These are phyloP conservation scores for Neckera pumila DNA, from an alignment of 225 moss, liverwort and hornwort species.

Conservation along the genomic window DNA sequence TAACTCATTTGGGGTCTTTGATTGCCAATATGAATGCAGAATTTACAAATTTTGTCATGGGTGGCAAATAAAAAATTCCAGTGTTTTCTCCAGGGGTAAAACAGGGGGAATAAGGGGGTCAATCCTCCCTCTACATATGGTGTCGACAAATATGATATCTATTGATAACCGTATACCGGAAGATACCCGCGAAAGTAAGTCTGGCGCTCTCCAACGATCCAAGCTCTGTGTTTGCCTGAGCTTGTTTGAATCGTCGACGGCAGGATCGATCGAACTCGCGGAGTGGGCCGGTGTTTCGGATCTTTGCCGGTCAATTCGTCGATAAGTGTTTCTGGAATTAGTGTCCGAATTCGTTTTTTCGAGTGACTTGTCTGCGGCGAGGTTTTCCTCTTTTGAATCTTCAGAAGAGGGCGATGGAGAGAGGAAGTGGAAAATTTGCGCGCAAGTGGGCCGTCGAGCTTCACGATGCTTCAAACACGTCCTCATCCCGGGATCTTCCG, in stretches of 20 bases:
- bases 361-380: neutral
- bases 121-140: too few species aligned
- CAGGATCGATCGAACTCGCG: neutral
- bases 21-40: too few species aligned
- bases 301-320: too few species aligned
- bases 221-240: too few species aligned
- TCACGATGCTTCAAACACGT: conserved; percentile 47
- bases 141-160: too few species aligned
- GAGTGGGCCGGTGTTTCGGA: neutral
- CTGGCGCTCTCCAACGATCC: neutral
- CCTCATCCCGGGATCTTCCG: conserved; percentile 50
- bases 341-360: neutral
- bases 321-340: too few species aligned
- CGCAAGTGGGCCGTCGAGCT: conserved; percentile 98
- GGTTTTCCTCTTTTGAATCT: neutral
- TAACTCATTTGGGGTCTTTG: too few species aligned
- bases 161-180: neutral
- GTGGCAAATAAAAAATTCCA: too few species aligned
- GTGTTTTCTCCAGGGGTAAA: too few species aligned
- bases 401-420: conserved; percentile 10
- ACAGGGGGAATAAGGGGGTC: too few species aligned
- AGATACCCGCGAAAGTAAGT: neutral
- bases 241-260: neutral
- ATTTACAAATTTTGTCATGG: too few species aligned
- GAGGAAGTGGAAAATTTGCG: conserved; percentile 26